Evolutionary conservation across 1,139 yeast species (phyloP), one percentile per base, ranked within the genome.

Genomic region (Meyerozyma sp.): DNA sequence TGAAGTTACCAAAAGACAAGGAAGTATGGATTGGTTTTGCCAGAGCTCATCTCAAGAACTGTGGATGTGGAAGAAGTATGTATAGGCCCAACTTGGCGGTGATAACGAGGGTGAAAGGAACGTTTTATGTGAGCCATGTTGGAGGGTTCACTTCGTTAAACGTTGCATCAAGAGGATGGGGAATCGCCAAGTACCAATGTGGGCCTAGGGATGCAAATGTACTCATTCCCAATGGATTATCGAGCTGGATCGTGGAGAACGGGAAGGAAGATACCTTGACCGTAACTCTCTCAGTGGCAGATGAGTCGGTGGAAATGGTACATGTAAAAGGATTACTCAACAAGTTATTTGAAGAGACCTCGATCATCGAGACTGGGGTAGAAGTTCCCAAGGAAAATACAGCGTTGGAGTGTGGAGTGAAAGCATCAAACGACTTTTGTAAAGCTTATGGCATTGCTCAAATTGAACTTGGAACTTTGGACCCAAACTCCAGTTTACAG

Each of bases 191-290:
- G 8, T 52, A 57, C 6, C 47, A 61, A 10, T 68, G 73, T 49
- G 32, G 32, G 4, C 21, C 14, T 3, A 51, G 51, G 8, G 65
- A 55, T 41, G 63, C 63, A 18, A 65, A 65, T 46, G 65, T 61
- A 3, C 53, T 69, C 36, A 64, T 69, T 32, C 73, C 75, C 5
- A 69, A 68, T 51, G 73, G 73, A 3, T 56, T 70, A 16, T 59
- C 71, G 2, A 46, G 49, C 13, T 67, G 72, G 72, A 52, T 45
- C 3, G 40, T 18, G 6, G 30, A 23, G 4, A 16, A 29, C 4
- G 40, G 27, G 3, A 23, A 35, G 14, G 42, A 43, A 10, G 53
- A 49, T 35, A 42, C 41, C 35, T 14, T 51, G 16, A 44, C 54
- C 2, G 38, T 53, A 18, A 41, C 54, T 1, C 41, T 51, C 25